Evolutionary conservation across 768 basidiomycete genomes (phyloP), one percentile per base, ranked within the genome.

Genomic region (Coprinopsis sp.): DNA sequence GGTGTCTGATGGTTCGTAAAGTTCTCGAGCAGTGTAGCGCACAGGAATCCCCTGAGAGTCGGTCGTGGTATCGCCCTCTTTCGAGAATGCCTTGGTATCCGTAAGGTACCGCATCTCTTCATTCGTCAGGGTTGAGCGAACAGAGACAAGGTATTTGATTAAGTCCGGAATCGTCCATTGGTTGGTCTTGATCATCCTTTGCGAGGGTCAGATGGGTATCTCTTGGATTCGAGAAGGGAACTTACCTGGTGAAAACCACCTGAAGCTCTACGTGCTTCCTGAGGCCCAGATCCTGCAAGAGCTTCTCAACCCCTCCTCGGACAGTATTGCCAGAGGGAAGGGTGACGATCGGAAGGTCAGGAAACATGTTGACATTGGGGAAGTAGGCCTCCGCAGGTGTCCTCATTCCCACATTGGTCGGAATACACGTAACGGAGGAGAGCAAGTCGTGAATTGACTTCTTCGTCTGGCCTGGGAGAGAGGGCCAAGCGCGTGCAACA

Each of bases 261-360:
- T 97, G 93, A 2, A 97, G 72, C 50, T 97, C 89, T 6, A 97
- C 91, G 52, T 94, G 92, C 59, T 82, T 90, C 14, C 91, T 78
- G 10, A 97, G 90, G 10, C 92, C 95, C 0, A 97, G 66, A 2
- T 74, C 77, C 23, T 78, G 69, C 5, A 92, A 64, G 2, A 91
- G 62, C 52, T 78, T 84, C 59, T 94, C 91, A 53, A 91, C 59
- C 4, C 71, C 64, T 1, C 83, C 84, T 59, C 87, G 91, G 53
- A 93, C 69, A 0, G 61, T 44, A 2, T 67, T 55, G 2, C 78
- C 80, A 4, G 84, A 87, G 1, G 89, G 77, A 36, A 96, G 67
- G 1, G 69, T 75, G 5, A 93, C 82, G 33, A 91, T 77, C 0
- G 94, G 83, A 22, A 95, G 71, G 61, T 98, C 94, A n/a, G 79